These are phyloP conservation scores for Asterophora lycoperdoides DNA, from an alignment of 768 basidiomycete species.

Conservation along the genomic window DNA sequence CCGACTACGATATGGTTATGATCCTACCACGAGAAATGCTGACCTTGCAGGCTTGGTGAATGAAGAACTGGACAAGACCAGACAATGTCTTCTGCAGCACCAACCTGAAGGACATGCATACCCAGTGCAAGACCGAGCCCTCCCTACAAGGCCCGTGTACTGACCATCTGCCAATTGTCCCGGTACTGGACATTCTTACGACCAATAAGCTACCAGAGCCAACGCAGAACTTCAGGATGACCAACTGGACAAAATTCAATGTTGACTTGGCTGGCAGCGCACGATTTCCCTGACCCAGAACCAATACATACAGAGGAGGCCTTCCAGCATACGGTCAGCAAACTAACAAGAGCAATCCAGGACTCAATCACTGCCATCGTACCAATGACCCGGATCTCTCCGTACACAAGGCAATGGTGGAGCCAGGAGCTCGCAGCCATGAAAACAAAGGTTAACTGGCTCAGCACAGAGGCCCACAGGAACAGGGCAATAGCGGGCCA, in stretches of 20 bases:
- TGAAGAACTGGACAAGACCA: slow-evolving; percentile 27
- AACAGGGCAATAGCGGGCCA: too few relatives aligned
- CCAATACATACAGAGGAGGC: slow-evolving; percentile 13
- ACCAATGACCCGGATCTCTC: background rate
- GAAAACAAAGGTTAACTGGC: too few relatives aligned
- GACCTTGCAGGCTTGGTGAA: slow-evolving; percentile 17
- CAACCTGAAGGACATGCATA: slow-evolving; percentile 1
- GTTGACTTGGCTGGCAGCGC: slow-evolving; percentile 9
- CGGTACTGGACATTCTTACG: slow-evolving; percentile 14
- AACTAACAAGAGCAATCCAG: background rate
- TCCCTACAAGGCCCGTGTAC: slow-evolving; percentile 32
- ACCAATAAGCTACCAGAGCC: background rate
- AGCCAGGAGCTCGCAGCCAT: slow-evolving; percentile 1
- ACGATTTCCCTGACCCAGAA: slow-evolving; percentile 25
- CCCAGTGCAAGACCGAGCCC: background rate
- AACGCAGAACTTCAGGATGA: slow-evolving; percentile 18
- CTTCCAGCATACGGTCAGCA: slow-evolving; percentile 11
- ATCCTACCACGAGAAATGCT: slow-evolving; percentile 8
- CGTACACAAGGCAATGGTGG: slow-evolving; percentile 2
- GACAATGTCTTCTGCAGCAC: slow-evolving; percentile 32
- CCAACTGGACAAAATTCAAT: slow-evolving; percentile 24
- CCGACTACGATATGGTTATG: slow-evolving; percentile 23
- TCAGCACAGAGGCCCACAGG: background rate
- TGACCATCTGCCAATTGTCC: too few relatives aligned
- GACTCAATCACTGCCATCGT: background rate